Evolutionary conservation across 768 basidiomycete genomes (phyloP).

Genomic region (Inosperma sp.): DNA sequence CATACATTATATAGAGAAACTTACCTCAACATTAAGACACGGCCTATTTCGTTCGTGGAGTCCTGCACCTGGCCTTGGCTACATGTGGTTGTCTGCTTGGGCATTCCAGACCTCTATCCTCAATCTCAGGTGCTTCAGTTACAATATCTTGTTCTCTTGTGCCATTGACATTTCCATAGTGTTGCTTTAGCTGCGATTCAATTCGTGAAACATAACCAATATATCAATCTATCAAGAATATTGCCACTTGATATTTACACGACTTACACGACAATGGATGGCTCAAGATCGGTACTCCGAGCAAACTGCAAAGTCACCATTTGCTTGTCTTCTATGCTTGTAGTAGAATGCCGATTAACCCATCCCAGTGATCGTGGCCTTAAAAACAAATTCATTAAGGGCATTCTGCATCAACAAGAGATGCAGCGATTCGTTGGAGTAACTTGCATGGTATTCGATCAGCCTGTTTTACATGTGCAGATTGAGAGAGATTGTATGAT

Average conservation of each 20-base stretch:
- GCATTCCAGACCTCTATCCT: neutral
- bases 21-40: no score
- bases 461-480: neutral
- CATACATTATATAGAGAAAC: no score
- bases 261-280: neutral
- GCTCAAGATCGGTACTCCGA: neutral
- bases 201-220: neutral
- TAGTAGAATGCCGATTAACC: neutral
- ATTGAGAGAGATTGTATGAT: neutral
- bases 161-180: no score
- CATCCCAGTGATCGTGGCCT: neutral
- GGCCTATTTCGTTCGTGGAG: no score
- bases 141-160: neutral
- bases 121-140: neutral
- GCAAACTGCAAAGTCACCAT: neutral
- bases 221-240: neutral
- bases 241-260: neutral
- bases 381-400: neutral
- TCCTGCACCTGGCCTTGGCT: no score
- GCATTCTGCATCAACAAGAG: neutral
- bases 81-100: neutral
- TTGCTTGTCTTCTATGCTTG: neutral
- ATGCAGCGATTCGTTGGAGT: neutral
- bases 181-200: neutral
- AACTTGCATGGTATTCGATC: neutral